A percentile compares a stretch with the other conserved stretches of the same genome.
phyloP scores from a whole-genome alignment of 306 rosid species.

The Ormosia semicastrata region DNA sequence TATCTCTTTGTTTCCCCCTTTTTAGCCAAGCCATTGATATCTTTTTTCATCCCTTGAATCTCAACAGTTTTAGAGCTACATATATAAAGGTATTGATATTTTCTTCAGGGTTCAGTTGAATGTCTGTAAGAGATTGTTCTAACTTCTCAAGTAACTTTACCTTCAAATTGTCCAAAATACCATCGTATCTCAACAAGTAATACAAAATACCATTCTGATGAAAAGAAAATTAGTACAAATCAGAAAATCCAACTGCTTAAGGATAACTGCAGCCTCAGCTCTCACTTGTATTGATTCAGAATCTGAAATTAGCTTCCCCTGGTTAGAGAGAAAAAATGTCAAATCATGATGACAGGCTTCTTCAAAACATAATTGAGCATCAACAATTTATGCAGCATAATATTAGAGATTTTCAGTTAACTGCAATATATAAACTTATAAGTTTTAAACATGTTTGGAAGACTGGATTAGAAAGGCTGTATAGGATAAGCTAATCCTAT shows the following conservation, averaged over 20 bases:
- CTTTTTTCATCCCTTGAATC: neutral
- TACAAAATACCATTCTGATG: neutral
- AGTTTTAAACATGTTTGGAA: constrained; percentile 3
- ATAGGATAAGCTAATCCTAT: constrained; percentile 3
- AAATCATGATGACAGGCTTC: constrained; percentile 23
- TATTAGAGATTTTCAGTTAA: neutral
- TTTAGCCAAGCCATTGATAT: neutral
- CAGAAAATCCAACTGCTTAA: constrained; percentile 86
- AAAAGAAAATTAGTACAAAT: constrained; percentile 45
- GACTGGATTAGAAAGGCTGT: neutral
- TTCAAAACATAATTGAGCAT: neutral
- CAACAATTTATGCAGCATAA: constrained; percentile 12
- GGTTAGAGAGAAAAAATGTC: constrained; percentile 34
- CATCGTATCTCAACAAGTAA: neutral
- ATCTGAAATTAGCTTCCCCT: constrained; percentile 94
- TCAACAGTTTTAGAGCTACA: neutral
- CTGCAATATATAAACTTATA: neutral
- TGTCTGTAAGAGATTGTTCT: constrained; percentile 69
- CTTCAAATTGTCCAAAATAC: constrained; percentile 58
- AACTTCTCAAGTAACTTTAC: constrained; percentile 75
- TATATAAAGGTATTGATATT: constrained; percentile 31
- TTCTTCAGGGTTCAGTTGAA: constrained; percentile 65
- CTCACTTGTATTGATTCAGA: constrained; percentile 87
- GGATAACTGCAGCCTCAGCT: constrained; percentile 97
- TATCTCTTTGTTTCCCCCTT: neutral